Base-by-base conservation (phyloP, 345 rosid species). In the Carallia pectinifolia region DNA sequence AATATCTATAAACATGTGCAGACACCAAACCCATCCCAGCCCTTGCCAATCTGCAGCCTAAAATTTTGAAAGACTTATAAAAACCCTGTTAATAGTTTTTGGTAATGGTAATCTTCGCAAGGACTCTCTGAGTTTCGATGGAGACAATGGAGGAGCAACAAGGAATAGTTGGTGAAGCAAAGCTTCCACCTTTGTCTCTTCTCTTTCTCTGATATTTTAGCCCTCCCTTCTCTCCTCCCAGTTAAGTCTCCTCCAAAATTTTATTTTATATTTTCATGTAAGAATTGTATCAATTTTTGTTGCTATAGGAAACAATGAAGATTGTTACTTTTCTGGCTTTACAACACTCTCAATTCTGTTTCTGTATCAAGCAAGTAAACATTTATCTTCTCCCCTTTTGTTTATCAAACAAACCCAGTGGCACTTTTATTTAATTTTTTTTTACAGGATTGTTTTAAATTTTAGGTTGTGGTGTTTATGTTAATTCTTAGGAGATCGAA, bases 131-230 rank as follows among this genome's bases (percentile, higher is more conserved):
- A 40, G 13, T 40, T 40, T 6, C 65, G 50, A 82, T 78, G 86
- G 86, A 84, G 72, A 40, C 47, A 40, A 76, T 77, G 31, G 84
- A 86, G 23, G n/a, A n/a, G 71, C 76, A 79, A 62, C 75, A 62
- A 36, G 23, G 74, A 79, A 29, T 68, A 67, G 36, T 80, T 80
- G 37, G 80, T 84, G 44, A 34, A 64, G 37, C 81, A 74, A 74
- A 70, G 71, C 60, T 65, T 71, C 15, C 74, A 76, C 63, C 75
- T 71, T 34, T 70, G 39, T 29, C 64, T 76, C 44, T 76, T 65
- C 44, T 39, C 75, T 40, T 76, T 76, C 66, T 70, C 74, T 39
- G 71, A 76, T 52, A 29, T 76, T 75, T 38, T 75, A 2, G 38
- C 79, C 17, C 64, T 74, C 48, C 69, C 70, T 16, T 44, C 47